Conservation (phyloP, 116 monocot genomes). For the Phalaenopsis hybrid region DNA sequence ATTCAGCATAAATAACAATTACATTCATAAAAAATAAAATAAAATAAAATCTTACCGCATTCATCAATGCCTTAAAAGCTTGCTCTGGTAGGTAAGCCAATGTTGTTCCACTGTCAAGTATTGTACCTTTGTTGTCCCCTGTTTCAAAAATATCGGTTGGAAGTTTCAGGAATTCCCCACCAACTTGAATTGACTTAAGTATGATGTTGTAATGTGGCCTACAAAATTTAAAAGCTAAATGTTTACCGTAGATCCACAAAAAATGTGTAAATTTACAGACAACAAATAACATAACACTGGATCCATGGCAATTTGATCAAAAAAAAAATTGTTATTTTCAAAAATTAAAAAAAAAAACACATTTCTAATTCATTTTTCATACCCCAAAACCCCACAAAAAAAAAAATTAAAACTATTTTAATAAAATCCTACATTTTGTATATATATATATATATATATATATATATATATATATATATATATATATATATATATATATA, state of each 20-base stretch:
- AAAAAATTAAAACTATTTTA: too few species aligned
- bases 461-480: too few species aligned
- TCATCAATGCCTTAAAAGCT: conserved; percentile 54
- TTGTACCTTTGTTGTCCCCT: conserved; percentile 65
- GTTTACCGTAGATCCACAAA: neutral
- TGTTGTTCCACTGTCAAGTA: conserved; percentile 96
- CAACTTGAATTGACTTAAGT: conserved; percentile 78
- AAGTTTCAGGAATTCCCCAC: conserved; percentile 47
- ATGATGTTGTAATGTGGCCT: conserved; percentile 96
- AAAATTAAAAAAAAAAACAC: too few species aligned
- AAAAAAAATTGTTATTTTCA: too few species aligned
- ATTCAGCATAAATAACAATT: neutral
- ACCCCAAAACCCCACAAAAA: too few species aligned
- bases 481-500: too few species aligned
- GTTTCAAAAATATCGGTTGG: conserved; percentile 67
- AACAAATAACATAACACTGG: neutral
- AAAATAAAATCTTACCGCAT: conserved; percentile 31
- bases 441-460: too few species aligned
- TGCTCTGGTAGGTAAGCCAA: conserved; percentile 79
- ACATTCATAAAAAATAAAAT: neutral
- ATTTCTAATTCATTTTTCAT: too few species aligned
- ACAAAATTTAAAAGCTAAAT: neutral
- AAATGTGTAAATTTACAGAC: neutral
- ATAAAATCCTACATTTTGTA: too few species aligned
- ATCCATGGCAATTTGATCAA: neutral